Evolutionary conservation across 164 flowering plant genomes (phyloP), one percentile per base, ranked within the genome.

Genomic region (Protea cynaroides): DNA sequence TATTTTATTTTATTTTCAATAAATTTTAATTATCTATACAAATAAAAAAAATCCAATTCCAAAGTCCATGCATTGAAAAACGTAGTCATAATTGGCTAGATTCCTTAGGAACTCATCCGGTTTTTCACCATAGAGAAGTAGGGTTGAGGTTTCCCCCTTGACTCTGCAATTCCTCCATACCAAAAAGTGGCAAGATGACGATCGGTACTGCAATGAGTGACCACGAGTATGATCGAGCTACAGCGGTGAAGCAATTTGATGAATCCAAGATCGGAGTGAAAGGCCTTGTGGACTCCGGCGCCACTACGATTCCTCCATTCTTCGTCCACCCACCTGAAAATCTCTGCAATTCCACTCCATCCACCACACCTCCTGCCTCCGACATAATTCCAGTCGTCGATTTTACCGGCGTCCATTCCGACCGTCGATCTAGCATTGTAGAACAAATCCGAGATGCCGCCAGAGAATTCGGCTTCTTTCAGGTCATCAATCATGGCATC

Each of bases 241-340:
- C 67, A 47, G 78, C 72, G 55, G 73, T 74, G 64, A 69, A 67
- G 64, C 71, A 53, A 10, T 76, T 76, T 54, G 80, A 79, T 23
- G 71, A 72, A 8, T 67, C 80, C 5, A 76, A 72, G 60, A 72
- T 71, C 8, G 83, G 83, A 24, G 80, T 80, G 7, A 80, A 75
- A 62, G 83, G 80, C 10, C 79, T 80, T 6, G 67, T 73, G 1
- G 83, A 80, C 22, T 64, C 78, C 23, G 84, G 74, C 13, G 19
- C 66, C 4, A 14, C 50, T 8, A 56, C 24, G 12, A 40, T 71
- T 40, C 46, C 46, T 40, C 46, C 13, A 3, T 40, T 40, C 46
- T 40, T 40, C 46, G 8, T 40, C 10, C 66, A 62, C 2, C 60
- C 71, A n/a, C 47, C 59, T 7, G 69, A 68, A 10, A 50, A 1